Base-by-base conservation (phyloP, 176 grass and related monocot species). In the Guadua angustifolia region DNA sequence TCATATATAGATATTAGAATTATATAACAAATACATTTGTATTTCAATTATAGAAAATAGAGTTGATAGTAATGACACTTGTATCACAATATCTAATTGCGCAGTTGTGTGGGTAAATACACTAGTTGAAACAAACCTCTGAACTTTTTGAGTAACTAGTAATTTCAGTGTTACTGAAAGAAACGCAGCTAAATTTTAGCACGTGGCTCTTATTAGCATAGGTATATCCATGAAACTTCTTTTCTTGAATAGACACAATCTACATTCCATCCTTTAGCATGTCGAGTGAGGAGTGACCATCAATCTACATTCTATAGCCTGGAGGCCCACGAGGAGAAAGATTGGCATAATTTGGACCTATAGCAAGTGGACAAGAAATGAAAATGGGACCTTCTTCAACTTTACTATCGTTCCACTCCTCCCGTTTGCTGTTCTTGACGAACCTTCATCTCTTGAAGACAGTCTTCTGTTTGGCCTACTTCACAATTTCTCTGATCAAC, bases 201-300 rank as follows among this genome's bases (percentile, higher is more conserved):
- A 66, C 9, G 14, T 33, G 36, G 14, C 9, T 81, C 36, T 18
- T 7, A 68, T 19, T 9, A 79, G 43, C 53, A 21, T 17, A 7
- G 33, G 13, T 32, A 59, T 45, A 78, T 76, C 60, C 43, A 33
- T 65, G 69, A 40, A 46, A 74, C 17, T 36, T 67, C 11, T 59
- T 21, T 67, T 62, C 26, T 71, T 29, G 26, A 22, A 66, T 73
- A 75, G 79, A 79, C 80, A 80, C 50, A 14, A 66, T 63, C 65
- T 64, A 46, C 69, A 68, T 61, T 77, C 87, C 69, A 21, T 26
- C 14, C 55, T 84, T 79, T 74, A 69, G 70, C 44, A 61, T 75
- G 81, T 91, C 61, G 1, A 82, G 70, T 49, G 49, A 75, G 7
- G 26, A 80, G 89, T 80, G 80, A 64, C 75, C 80, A 84, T 90